Conservation (phyloP, 768 basidiomycete genomes). For the Roridomyces roridus region DNA sequence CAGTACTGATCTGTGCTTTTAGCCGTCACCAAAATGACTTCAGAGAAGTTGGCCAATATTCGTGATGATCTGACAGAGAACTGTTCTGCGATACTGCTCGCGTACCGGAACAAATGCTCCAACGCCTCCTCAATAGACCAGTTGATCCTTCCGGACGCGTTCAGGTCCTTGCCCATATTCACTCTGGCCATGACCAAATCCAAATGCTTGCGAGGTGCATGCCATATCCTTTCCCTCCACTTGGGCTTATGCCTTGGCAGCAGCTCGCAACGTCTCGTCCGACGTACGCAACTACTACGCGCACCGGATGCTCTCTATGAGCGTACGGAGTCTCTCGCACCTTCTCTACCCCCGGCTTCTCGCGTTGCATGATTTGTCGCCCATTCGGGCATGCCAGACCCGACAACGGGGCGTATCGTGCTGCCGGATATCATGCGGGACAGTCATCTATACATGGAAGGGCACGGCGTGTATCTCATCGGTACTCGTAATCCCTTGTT, state of each 20-base stretch:
- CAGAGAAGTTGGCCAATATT: conserved; percentile 71
- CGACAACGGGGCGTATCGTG: conserved; percentile 59
- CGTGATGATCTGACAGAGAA: conserved; percentile 85
- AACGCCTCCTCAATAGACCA: conserved; percentile 78
- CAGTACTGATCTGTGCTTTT: conserved; percentile 2
- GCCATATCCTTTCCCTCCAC: conserved; percentile 17
- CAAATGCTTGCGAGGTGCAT: conserved; percentile 97
- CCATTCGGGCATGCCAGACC: conserved; percentile 70
- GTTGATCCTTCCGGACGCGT: conserved; percentile 95
- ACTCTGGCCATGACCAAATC: conserved; percentile 83
- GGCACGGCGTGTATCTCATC: conserved; percentile 90
- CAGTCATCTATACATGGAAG: conserved; percentile 88
- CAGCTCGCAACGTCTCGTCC: conserved; percentile 88
- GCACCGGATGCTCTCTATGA: conserved; percentile 74
- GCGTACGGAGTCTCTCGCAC: conserved; percentile 72
- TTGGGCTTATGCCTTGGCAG: background rate
- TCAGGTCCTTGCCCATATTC: conserved; percentile 85
- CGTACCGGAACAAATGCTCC: conserved; percentile 90
- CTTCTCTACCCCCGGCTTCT: conserved; percentile 89
- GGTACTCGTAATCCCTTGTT: conserved; percentile 51
- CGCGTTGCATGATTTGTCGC: conserved; percentile 87
- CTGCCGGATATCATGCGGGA: conserved; percentile 83
- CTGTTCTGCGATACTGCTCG: conserved; percentile 80
- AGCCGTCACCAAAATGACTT: conserved; percentile 75
- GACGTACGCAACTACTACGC: conserved; percentile 91